Evolutionary conservation across 2,329 filamentous ascomycete genomes (phyloP).

Genomic region (Diaporthe velutina): DNA sequence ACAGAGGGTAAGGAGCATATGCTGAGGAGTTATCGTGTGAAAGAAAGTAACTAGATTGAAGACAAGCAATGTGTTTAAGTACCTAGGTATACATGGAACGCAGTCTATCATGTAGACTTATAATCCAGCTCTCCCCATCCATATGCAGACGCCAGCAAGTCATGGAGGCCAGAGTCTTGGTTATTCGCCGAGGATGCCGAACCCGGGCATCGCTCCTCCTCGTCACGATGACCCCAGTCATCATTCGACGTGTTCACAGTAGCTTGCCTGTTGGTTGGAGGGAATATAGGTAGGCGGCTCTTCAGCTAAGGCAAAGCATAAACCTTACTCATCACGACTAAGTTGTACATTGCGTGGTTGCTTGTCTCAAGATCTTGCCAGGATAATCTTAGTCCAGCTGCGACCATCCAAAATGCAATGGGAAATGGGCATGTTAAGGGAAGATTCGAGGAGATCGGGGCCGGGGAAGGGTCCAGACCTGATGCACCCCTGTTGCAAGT

Average conservation of each 20-base stretch:
- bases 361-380: background rate
- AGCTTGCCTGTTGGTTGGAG: too few relatives aligned
- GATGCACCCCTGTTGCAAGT: background rate
- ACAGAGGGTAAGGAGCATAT: background rate
- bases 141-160: background rate
- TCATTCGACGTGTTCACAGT: background rate
- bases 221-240: background rate
- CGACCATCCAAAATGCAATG: background rate
- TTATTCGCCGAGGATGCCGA: background rate
- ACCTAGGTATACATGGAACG: background rate
- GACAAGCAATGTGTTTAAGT: background rate
- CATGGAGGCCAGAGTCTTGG: background rate
- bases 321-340: background rate
- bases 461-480: constrained; percentile 14
- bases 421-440: background rate
- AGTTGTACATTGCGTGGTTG: background rate
- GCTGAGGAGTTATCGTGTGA: background rate
- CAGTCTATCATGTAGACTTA: background rate
- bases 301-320: too few relatives aligned
- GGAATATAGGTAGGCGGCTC: too few relatives aligned
- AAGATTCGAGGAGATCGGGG: background rate
- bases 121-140: too few relatives aligned
- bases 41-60: background rate
- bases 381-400: background rate
- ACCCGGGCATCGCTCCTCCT: background rate